These are phyloP conservation scores for Saccharomyces paradoxus DNA, from an alignment of 805 yeast species.

Conservation along the genomic window DNA sequence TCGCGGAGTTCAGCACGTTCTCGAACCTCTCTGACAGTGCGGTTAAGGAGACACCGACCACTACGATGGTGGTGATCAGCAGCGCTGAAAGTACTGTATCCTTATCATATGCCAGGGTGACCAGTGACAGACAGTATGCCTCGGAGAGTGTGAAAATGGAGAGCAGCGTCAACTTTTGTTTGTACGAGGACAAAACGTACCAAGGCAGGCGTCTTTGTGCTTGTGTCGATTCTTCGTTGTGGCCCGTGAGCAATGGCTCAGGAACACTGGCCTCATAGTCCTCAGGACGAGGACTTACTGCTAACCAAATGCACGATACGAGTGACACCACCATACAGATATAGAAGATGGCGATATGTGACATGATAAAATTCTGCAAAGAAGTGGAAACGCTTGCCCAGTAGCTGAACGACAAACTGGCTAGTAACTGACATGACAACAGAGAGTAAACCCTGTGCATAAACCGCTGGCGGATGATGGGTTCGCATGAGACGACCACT, in stretches of 20 bases:
- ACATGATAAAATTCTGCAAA: conserved; percentile 42
- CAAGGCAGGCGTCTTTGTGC: conserved; percentile 16
- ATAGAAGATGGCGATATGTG: conserved; percentile 50
- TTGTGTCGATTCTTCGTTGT: conserved; percentile 4
- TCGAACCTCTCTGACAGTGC: conserved; percentile 56
- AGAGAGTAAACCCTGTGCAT: conserved; percentile 73
- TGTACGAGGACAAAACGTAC: conserved; percentile 21
- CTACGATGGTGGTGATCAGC: conserved; percentile 57
- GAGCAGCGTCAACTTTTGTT: conserved; percentile 40
- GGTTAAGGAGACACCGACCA: conserved; percentile 67
- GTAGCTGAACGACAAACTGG: conserved; percentile 40
- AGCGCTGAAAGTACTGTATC: conserved; percentile 63
- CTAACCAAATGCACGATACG: conserved; percentile 57
- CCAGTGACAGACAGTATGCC: conserved; percentile 62
- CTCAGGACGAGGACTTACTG: conserved; percentile 54
- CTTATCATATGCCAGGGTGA: conserved; percentile 55
- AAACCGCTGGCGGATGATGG: conserved; percentile 67
- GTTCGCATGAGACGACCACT: conserved; percentile 67
- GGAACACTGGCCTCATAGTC: conserved; percentile 42
- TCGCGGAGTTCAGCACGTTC: conserved; percentile 27
- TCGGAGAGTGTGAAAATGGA: conserved; percentile 67
- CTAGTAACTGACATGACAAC: conserved; percentile 52
- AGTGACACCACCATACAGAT: conserved; percentile 52
- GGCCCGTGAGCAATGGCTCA: not conserved
- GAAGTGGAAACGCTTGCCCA: conserved; percentile 13